A percentile compares a stretch with the other conserved stretches of the same genome.
phyloP scores from a whole-genome alignment of 1,139 yeast species.

The Suhomyces coccinellae region DNA sequence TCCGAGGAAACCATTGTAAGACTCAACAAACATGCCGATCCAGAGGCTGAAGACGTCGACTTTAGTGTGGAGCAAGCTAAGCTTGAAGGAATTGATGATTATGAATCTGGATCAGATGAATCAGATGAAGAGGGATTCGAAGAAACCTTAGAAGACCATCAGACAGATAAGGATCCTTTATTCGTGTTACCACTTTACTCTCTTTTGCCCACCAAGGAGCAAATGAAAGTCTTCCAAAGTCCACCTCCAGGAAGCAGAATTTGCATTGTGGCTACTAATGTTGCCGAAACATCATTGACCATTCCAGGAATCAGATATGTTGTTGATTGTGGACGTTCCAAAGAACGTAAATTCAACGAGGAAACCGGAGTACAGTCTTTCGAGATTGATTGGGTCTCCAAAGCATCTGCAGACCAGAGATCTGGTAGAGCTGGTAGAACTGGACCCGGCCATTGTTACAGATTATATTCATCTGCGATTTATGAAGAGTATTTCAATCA shows the following conservation, averaged over 20 bases:
- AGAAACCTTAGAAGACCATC: constrained; percentile 72
- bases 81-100: constrained; percentile 36
- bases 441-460: constrained; percentile 97
- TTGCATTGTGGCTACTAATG: constrained; percentile 95
- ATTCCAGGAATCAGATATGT: constrained; percentile 96
- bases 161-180: constrained; percentile 76
- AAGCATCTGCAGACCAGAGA: constrained; percentile 95
- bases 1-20: constrained; percentile 45
- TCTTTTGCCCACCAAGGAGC: constrained; percentile 86
- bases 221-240: constrained; percentile 84
- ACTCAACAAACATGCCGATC: constrained; percentile 60
- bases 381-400: constrained; percentile 88
- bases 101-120: constrained; percentile 29
- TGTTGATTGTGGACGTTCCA: constrained; percentile 91
- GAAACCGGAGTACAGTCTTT: constrained; percentile 91
- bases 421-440: constrained; percentile 99
- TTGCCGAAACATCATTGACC: constrained; percentile 96
- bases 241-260: constrained; percentile 86
- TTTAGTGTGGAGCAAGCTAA: constrained; percentile 57
- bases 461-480: constrained; percentile 93
- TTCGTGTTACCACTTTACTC: constrained; percentile 93
- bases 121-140: constrained; percentile 83
- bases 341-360: constrained; percentile 81
- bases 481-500: constrained; percentile 82
- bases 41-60: constrained; percentile 89